phyloP scores from a whole-genome alignment of 768 basidiomycete genomes.

The Lentinus brumalis region DNA sequence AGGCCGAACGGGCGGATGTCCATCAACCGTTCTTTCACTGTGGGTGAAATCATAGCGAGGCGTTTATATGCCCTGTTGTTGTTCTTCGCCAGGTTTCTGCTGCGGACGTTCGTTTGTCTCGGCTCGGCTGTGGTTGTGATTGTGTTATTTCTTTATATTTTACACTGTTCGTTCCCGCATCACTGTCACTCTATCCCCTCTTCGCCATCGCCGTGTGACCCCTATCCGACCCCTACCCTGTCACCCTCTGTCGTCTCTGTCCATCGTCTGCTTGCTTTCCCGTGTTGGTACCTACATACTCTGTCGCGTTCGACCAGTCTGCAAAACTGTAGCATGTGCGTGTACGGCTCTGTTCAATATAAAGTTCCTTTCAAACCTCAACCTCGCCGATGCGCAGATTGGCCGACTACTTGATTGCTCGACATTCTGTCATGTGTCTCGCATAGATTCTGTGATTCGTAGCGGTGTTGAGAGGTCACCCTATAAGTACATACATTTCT shows the following conservation, averaged over 20 bases:
- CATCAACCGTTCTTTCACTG: conserved; percentile 14
- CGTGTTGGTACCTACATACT: conserved; percentile 24
- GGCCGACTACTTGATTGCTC: neutral
- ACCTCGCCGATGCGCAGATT: neutral
- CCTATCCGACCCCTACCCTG: neutral
- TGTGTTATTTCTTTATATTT: conserved; percentile 19
- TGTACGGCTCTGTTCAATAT: conserved; percentile 40
- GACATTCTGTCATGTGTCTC: too few relatives aligned
- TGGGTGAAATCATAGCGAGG: conserved; percentile 15
- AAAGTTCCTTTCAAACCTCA: conserved; percentile 22
- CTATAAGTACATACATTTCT: too few relatives aligned
- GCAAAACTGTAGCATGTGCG: conserved; percentile 45
- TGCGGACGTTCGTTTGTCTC: too few relatives aligned
- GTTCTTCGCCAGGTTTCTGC: neutral
- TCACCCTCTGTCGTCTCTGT: conserved; percentile 15
- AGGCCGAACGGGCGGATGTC: neutral
- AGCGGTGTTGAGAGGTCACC: too few relatives aligned
- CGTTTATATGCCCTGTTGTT: conserved; percentile 14
- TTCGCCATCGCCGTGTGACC: neutral
- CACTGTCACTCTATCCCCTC: neutral
- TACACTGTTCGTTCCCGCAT: neutral
- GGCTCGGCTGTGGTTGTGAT: conserved; percentile 10
- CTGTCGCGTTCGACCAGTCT: conserved; percentile 30
- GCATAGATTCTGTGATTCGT: too few relatives aligned
- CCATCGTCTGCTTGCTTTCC: conserved; percentile 26